Evolutionary conservation across 2,329 filamentous ascomycete genomes (phyloP).

Genomic region (Colletotrichum cereale): DNA sequence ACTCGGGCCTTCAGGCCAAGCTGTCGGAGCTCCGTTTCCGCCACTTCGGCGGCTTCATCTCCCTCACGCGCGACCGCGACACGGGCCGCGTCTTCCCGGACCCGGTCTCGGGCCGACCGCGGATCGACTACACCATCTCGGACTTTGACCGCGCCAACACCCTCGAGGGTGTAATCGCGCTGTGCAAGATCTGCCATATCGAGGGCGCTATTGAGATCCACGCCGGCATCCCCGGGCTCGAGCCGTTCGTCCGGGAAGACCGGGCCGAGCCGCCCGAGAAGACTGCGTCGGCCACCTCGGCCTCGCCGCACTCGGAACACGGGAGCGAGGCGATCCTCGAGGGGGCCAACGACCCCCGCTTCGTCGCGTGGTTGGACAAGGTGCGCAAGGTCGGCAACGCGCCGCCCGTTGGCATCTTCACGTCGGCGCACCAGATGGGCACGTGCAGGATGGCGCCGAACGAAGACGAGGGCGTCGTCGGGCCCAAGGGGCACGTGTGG

Average conservation of each 20-base stretch:
- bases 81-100: slow-evolving; percentile 81
- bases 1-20: slow-evolving; percentile 78
- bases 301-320: slow-evolving; percentile 1
- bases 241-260: slow-evolving; percentile 67
- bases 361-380: slow-evolving; percentile 70
- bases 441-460: slow-evolving; percentile 77
- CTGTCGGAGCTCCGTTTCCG: slow-evolving; percentile 75
- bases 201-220: slow-evolving; percentile 86
- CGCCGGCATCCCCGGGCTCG: slow-evolving; percentile 70
- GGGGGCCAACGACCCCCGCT: slow-evolving; percentile 67
- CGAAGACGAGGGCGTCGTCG: slow-evolving; percentile 67
- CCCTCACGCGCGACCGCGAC: slow-evolving; percentile 81
- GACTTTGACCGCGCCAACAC: slow-evolving; percentile 79
- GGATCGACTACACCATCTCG: slow-evolving; percentile 78
- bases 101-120: slow-evolving; percentile 71
- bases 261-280: slow-evolving; percentile 40
- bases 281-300: slow-evolving; percentile 14
- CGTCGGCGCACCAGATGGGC: slow-evolving; percentile 86
- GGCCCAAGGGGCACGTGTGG: slow-evolving; percentile 72
- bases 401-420: slow-evolving; percentile 66
- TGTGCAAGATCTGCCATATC: slow-evolving; percentile 82
- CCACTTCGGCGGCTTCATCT: slow-evolving; percentile 79
- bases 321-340: slow-evolving; percentile 34
- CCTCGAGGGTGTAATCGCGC: slow-evolving; percentile 77
- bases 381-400: slow-evolving; percentile 62